These are phyloP conservation scores for Rhizopogon roseolus DNA, from an alignment of 768 basidiomycete genomes.

Conservation along the genomic window DNA sequence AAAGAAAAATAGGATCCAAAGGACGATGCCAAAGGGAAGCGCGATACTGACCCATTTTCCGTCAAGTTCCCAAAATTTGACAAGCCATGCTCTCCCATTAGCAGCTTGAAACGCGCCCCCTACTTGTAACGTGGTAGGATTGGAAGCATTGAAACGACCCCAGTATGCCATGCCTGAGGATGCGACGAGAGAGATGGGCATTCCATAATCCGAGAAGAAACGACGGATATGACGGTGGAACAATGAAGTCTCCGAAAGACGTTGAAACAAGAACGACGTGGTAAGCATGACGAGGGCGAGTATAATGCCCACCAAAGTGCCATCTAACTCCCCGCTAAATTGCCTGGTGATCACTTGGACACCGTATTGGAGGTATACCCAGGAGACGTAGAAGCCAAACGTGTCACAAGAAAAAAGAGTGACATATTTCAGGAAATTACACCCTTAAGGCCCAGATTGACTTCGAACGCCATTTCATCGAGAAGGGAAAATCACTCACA, in stretches of 20 bases:
- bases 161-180: slow-evolving; percentile 80
- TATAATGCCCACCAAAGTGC: slow-evolving; percentile 60
- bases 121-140: slow-evolving; percentile 64
- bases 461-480: neutral
- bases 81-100: slow-evolving; percentile 74
- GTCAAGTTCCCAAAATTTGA: slow-evolving; percentile 84
- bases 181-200: slow-evolving; percentile 82
- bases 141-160: slow-evolving; percentile 64
- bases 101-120: slow-evolving; percentile 68
- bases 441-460: slow-evolving; percentile 42
- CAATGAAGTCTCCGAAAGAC: slow-evolving; percentile 54
- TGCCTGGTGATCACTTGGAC: slow-evolving; percentile 80
- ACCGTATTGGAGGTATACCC: slow-evolving; percentile 88
- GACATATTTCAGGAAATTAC: slow-evolving; percentile 81
- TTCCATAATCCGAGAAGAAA: slow-evolving; percentile 84
- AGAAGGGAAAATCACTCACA: slow-evolving; percentile 38
- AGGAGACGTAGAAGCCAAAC: slow-evolving; percentile 90
- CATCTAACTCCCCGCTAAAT: slow-evolving; percentile 39
- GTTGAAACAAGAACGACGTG: slow-evolving; percentile 68
- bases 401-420: slow-evolving; percentile 90
- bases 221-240: slow-evolving; percentile 73
- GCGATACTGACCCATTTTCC: slow-evolving; percentile 88
- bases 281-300: slow-evolving; percentile 77
- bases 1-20: slow-evolving; percentile 94
- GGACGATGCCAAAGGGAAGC: slow-evolving; percentile 80